These are phyloP conservation scores for Agroathelia rolfsii DNA, from an alignment of 1,284 basidiomycete genomes.

Conservation along the genomic window DNA sequence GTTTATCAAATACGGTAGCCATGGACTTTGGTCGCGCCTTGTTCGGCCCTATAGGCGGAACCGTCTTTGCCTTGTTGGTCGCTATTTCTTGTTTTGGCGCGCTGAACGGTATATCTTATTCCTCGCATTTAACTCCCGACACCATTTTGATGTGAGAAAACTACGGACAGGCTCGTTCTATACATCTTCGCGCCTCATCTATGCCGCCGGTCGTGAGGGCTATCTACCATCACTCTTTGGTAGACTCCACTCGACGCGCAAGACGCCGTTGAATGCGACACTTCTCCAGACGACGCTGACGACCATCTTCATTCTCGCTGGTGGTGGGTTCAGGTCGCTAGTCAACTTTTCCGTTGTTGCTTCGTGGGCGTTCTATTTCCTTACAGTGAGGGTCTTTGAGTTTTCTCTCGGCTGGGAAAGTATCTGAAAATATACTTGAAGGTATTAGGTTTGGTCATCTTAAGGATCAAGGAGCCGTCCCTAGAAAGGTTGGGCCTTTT, in stretches of 20 bases:
- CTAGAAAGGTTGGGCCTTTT: constrained; percentile 54
- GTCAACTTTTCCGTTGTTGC: constrained; percentile 86
- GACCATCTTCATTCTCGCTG: constrained; percentile 68
- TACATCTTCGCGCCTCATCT: constrained; percentile 79
- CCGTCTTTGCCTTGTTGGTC: constrained; percentile 83
- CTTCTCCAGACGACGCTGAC: constrained; percentile 70
- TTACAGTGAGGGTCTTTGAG: constrained; percentile 63
- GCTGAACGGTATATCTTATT: constrained; percentile 52
- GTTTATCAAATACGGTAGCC: constrained; percentile 86
- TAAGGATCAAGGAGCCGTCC: constrained; percentile 86
- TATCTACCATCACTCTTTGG: constrained; percentile 82
- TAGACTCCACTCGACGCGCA: constrained; percentile 57
- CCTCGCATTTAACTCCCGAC: not conserved
- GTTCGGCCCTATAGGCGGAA: constrained; percentile 80
- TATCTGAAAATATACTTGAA: no score
- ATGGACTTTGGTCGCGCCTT: constrained; percentile 87
- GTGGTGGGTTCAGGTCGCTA: constrained; percentile 80
- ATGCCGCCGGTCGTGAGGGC: constrained; percentile 80
- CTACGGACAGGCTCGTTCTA: constrained; percentile 69
- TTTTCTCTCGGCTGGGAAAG: no score
- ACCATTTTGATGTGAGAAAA: no score
- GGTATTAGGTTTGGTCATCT: constrained; percentile 81
- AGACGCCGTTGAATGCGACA: constrained; percentile 83
- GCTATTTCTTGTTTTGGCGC: constrained; percentile 93
- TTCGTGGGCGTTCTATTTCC: constrained; percentile 86